Evolutionary conservation across 306 rosid genomes (phyloP), one percentile per base, ranked within the genome.

Genomic region (Canavalia ensiformis): DNA sequence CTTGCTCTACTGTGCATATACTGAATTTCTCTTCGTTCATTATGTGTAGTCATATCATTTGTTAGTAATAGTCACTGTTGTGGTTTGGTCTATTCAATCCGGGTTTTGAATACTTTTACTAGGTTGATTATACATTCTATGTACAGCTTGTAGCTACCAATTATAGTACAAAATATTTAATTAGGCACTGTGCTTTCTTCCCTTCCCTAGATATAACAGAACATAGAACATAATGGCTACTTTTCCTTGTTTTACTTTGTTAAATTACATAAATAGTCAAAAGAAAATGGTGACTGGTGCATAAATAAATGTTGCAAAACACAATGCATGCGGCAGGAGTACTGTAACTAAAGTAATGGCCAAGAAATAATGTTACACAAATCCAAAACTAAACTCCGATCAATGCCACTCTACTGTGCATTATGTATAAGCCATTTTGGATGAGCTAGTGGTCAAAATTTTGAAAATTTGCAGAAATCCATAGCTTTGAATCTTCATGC

Each of bases 61-160:
- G 30, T 46, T 18, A 18, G 25, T 12, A 33, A 33, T 55, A 12
- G 8, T 71, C 75, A 68, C n/a, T 46, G 5, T 46, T 68, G 57
- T 8, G 42, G 4, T 39, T 28, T 42, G 41, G 8, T 45, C 12
- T 7, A n/a, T 31, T 39, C 71, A 37, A 65, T 66, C 30, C 42
- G 6, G 57, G 56, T 47, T 10, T 44, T 68, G 45, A 67, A 18
- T 18, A 18, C 25, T 18, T 18, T 18, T 18, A 18, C 25, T 44
- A 68, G 30, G 7, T 55, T n/a, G 18, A 18, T 44, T n/a, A 29
- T 45, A 2, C 37, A 68, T 44, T 28, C 39, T 29, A 9, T 68
- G 44, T n/a, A 64, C 69, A 64, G 69, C 49, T 11, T 37, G 73
- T 28, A 68, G 73, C 73, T 68, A 68, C 73, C 73, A 44, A 11